Base-by-base conservation (phyloP, 495 filamentous ascomycete genomes). In the Lophiotrema nucula region DNA sequence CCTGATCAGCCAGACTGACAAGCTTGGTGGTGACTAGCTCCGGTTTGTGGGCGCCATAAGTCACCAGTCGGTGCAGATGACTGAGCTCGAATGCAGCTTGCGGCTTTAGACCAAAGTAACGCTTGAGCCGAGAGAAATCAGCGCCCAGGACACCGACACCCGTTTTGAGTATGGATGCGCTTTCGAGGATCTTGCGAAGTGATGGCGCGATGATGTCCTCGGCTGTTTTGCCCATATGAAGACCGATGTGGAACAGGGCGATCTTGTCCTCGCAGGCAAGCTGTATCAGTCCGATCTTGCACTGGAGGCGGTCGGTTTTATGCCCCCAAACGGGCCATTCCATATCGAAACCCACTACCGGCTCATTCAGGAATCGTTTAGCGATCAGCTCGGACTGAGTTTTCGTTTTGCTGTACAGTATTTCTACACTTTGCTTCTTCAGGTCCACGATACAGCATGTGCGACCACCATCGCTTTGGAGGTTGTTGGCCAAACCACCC, bases 191-290 rank as follows among this genome's bases (percentile, higher is more conserved):
- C 43, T 75, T 71, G 58, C 79, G 82, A 22, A 96, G 76, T 0
- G 82, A 77, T 1, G 89, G 88, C 1, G 87, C 71, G 16, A 92
- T 79, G n/a, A 92, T 69, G 16, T 82, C 76, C 1, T 80, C 69
- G 3, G 47, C 26, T 15, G 58, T 60, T n/a, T 35, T 52, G 3
- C 65, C 65, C 27, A n/a, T 16, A 24, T 65, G 62, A 76, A 74
- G 18, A 13, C 88, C 84, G 37, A 95, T 69, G 57, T 96, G 91
- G 65, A 95, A 91, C 2, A 96, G 75, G 0, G 79, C 88, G 48
- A 96, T 85, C n/a, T 87, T 86, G 46, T 84, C 81, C 59, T 86
- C 78, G 55, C 83, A 89, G 6, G 90, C 90, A 18, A 96, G 55
- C 70, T 96, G 91, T 35, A 95, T 84, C 21, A 95, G 67, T 0